Percentiles rank a stretch among this genome's conserved stretches.
Evolutionary conservation across 208 protist species (phyloP).

Genomic region (Leishmania tropica): DNA sequence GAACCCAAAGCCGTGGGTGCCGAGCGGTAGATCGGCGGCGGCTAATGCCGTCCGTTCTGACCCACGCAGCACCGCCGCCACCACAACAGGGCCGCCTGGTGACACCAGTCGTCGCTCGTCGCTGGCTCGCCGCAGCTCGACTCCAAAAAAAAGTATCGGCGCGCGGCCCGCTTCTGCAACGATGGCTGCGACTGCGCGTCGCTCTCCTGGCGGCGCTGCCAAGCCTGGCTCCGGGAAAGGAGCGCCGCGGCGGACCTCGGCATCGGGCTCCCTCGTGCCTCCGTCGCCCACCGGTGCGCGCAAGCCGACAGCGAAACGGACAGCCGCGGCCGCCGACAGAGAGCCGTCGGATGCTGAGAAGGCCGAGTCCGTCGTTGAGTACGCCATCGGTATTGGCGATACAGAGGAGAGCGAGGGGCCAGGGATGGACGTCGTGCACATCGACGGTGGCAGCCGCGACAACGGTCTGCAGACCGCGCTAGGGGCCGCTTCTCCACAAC

Average conservation of each 20-base stretch:
- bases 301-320: background rate
- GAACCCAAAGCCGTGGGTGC: slow-evolving; percentile 28
- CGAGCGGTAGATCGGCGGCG: background rate
- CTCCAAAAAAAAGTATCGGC: background rate
- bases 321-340: background rate
- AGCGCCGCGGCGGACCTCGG: background rate
- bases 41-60: background rate
- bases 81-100: background rate
- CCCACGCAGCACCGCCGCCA: background rate
- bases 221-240: background rate
- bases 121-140: background rate
- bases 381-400: slow-evolving; percentile 14
- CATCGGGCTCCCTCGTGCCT: background rate
- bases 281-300: background rate
- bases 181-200: background rate
- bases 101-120: background rate
- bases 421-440: background rate
- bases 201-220: background rate
- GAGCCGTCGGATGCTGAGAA: background rate
- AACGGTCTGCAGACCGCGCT: slow-evolving; percentile 6
- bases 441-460: background rate
- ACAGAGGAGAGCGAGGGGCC: slow-evolving; percentile 3
- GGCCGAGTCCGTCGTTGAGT: slow-evolving; percentile 23
- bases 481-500: background rate
- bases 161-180: background rate